Percentiles rank a stretch among this genome's conserved stretches.
phyloP scores from a whole-genome alignment of 2,329 filamentous ascomycete genomes.

The Colletotrichum neosansevieriae region DNA sequence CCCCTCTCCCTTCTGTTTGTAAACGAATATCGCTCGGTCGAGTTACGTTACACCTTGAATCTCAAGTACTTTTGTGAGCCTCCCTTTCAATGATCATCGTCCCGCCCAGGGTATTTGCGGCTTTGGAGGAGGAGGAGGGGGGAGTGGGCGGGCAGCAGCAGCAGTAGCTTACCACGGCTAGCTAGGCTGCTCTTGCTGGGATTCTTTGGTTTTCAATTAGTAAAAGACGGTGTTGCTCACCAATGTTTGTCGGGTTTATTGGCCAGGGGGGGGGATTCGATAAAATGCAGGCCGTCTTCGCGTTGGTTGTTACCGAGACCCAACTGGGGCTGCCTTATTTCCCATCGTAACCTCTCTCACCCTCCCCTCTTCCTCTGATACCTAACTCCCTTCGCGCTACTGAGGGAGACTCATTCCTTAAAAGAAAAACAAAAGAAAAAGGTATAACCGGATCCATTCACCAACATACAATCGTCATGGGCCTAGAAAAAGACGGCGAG shows the following conservation, averaged over 20 bases:
- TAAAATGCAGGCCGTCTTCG: neutral
- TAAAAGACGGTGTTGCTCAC: neutral
- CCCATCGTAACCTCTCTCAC: no score
- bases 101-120: slow-evolving; percentile 28
- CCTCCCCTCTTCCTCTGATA: no score
- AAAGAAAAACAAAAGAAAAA: neutral
- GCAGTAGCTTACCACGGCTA: no score
- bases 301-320: no score
- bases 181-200: neutral
- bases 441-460: neutral
- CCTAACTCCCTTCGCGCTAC: no score
- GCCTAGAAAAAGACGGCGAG: slow-evolving; percentile 29
- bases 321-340: no score
- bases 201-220: neutral
- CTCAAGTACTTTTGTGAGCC: neutral
- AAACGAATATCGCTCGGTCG: neutral
- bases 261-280: neutral
- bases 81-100: slow-evolving; percentile 18
- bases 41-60: slow-evolving; percentile 24
- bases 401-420: no score
- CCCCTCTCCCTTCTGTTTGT: neutral
- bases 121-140: slow-evolving; percentile 1
- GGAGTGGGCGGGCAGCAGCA: no score
- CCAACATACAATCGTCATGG: slow-evolving; percentile 1
- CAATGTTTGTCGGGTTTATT: neutral